A percentile compares a stretch with the other conserved stretches of the same genome.
Evolutionary conservation across 2,329 filamentous ascomycete species (phyloP).

Genomic region (Dactylellina haptotyla): DNA sequence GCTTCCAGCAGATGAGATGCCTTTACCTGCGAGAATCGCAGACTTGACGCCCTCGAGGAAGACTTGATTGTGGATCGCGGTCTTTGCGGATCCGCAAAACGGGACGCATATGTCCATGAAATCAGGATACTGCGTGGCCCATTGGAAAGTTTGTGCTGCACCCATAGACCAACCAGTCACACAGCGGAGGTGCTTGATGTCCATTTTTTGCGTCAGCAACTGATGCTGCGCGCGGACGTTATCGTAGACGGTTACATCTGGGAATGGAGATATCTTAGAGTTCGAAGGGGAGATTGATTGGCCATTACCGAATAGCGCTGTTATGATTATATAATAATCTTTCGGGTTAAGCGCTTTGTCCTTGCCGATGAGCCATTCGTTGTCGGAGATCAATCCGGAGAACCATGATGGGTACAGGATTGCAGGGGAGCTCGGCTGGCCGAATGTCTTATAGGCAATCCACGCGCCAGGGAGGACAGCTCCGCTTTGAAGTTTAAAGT

Average conservation of each 20-base stretch:
- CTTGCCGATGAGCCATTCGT: slow-evolving; percentile 77
- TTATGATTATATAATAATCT: slow-evolving; percentile 75
- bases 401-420: slow-evolving; percentile 84
- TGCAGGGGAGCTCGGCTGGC: slow-evolving; percentile 70
- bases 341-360: slow-evolving; percentile 73
- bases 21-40: slow-evolving; percentile 69
- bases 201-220: slow-evolving; percentile 72
- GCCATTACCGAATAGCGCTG: slow-evolving; percentile 75
- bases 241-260: slow-evolving; percentile 73
- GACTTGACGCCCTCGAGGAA: slow-evolving; percentile 74
- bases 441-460: slow-evolving; percentile 81
- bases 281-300: slow-evolving; percentile 76
- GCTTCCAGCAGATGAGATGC: slow-evolving; percentile 59
- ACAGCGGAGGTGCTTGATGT: slow-evolving; percentile 70
- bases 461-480: slow-evolving; percentile 71
- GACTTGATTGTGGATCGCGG: slow-evolving; percentile 74
- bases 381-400: slow-evolving; percentile 74
- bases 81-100: slow-evolving; percentile 74
- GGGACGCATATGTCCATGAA: slow-evolving; percentile 73
- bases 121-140: slow-evolving; percentile 71
- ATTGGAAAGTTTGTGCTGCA: slow-evolving; percentile 73
- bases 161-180: slow-evolving; percentile 79
- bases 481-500: slow-evolving; percentile 74
- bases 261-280: slow-evolving; percentile 69
- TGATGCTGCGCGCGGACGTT: slow-evolving; percentile 75